Evolutionary conservation across 1,284 basidiomycete species (phyloP), one percentile per base, ranked within the genome.

Genomic region (Pseudozyma flocculosa): DNA sequence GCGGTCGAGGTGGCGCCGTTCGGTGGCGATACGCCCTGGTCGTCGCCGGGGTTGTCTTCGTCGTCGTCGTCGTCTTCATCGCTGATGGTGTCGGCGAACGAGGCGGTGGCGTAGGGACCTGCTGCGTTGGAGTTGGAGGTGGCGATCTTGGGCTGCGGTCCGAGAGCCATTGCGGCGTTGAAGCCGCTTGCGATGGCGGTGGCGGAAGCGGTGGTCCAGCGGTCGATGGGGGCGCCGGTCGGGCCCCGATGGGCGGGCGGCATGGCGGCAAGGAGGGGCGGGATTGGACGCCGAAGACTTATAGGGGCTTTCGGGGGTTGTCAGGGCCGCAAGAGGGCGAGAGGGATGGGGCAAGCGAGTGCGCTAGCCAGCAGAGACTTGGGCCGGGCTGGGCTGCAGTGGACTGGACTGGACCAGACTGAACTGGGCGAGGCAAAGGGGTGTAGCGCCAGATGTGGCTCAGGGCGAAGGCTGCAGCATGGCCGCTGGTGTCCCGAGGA

Each of bases 151-250:
- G 70, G 70, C 46, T 72, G 70, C 11, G 70, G 66, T 8, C 70
- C 70, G 10, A 71, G 39, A 15, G 55, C 50, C 65, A 72, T 66
- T 36, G 68, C 70, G 14, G 60, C 64, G 9, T 51, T 42, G 39
- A 71, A 72, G 39, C 70, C 68, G 34, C 59, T 61, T 1, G 64
- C 36, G 40, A 72, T 61, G 43, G 70, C 70, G 17, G 53, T 55
- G 15, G 70, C 53, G 3, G 63, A 65, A 3, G 70, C 70, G 26
- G 65, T 63, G 14, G 70, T 67, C 62, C 64, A 71, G 18, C 65
- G 50, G 48, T 72, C 70, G 50, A 64, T 60, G 21, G 70, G 68
- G 26, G 70, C 61, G 22, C 58, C 62, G 4, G 62, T 65, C 2
- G 63, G 63, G 10, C 63, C 63, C 21, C 63, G 63, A 43, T 61